Conservation (phyloP, 2,329 filamentous ascomycete genomes). For the Trichoderma koningiopsis region DNA sequence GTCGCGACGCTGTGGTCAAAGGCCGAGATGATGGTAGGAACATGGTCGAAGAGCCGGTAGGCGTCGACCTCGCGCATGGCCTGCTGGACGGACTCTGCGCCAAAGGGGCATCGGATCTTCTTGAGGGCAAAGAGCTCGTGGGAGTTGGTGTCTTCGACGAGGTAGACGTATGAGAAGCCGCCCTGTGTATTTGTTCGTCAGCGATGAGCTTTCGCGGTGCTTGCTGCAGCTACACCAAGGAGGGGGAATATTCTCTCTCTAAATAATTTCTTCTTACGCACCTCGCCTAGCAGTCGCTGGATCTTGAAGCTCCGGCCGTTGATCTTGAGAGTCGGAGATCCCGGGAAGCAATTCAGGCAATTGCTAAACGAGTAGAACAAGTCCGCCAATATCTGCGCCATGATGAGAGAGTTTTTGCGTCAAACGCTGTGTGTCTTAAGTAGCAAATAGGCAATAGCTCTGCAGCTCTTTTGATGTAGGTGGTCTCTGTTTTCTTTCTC, state of each 20-base stretch:
- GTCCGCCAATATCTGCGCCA: slow-evolving; percentile 86
- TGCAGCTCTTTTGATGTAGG: neutral
- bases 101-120: slow-evolving; percentile 98
- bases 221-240: neutral
- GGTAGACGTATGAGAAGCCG: slow-evolving; percentile 98
- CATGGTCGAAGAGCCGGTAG: slow-evolving; percentile 83
- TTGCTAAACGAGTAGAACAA: slow-evolving; percentile 89
- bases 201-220: neutral
- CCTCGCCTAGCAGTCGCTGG: slow-evolving; percentile 87
- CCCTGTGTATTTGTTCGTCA: slow-evolving; percentile 58
- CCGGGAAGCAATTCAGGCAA: slow-evolving; percentile 95
- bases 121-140: slow-evolving; percentile 91
- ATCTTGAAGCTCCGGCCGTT: slow-evolving; percentile 96
- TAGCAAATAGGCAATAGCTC: neutral
- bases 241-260: neutral
- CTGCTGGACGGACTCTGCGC: slow-evolving; percentile 90
- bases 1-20: slow-evolving; percentile 81
- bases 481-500: neutral
- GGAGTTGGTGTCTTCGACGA: slow-evolving; percentile 86
- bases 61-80: slow-evolving; percentile 97
- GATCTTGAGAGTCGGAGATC: slow-evolving; percentile 91
- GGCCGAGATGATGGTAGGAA: slow-evolving; percentile 82
- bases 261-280: slow-evolving; percentile 49
- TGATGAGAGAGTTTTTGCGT: slow-evolving; percentile 39
- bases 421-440: neutral